Evolutionary conservation across 2,329 filamentous ascomycete genomes (phyloP).

Genomic region (Colletotrichum echinochloae): DNA sequence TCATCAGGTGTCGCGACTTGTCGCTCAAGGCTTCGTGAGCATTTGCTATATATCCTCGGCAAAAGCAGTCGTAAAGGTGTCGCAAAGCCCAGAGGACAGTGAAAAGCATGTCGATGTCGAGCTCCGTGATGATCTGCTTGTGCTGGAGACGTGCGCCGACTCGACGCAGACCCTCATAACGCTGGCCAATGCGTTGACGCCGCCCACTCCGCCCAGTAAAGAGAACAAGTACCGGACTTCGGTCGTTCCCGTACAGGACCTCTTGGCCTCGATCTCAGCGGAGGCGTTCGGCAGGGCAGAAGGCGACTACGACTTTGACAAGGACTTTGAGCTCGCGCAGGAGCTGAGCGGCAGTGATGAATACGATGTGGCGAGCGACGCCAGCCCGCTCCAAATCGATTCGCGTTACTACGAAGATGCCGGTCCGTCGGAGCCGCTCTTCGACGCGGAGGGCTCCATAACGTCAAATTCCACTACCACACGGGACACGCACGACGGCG

Average conservation of each 20-base stretch:
- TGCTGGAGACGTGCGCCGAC: conserved; percentile 95
- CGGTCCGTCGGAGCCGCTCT: conserved; percentile 58
- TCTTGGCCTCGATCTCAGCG: conserved; percentile 90
- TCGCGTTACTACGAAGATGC: conserved; percentile 63
- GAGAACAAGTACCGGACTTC: conserved; percentile 89
- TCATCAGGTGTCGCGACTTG: conserved; percentile 67
- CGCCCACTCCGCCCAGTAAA: conserved; percentile 84
- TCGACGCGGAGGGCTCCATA: conserved; percentile 57
- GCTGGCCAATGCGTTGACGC: conserved; percentile 82
- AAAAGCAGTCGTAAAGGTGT: conserved; percentile 72
- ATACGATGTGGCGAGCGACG: conserved; percentile 47
- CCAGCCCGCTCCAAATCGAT: conserved; percentile 54
- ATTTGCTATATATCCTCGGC: conserved; percentile 90
- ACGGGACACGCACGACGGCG: conserved; percentile 59
- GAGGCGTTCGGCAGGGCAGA: conserved; percentile 79
- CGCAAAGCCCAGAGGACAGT: conserved; percentile 65
- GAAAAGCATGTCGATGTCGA: conserved; percentile 82
- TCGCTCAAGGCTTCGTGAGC: conserved; percentile 81
- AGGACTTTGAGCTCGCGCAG: conserved; percentile 69
- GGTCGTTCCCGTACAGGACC: conserved; percentile 85
- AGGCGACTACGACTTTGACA: conserved; percentile 72
- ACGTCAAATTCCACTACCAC: conserved; percentile 54
- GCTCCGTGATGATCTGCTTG: conserved; percentile 84
- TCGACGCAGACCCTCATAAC: conserved; percentile 92
- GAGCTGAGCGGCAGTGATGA: conserved; percentile 58